phyloP scores from a whole-genome alignment of 352 stramenopile genomes.

The Hyaloperonospora arabidopsidis region DNA sequence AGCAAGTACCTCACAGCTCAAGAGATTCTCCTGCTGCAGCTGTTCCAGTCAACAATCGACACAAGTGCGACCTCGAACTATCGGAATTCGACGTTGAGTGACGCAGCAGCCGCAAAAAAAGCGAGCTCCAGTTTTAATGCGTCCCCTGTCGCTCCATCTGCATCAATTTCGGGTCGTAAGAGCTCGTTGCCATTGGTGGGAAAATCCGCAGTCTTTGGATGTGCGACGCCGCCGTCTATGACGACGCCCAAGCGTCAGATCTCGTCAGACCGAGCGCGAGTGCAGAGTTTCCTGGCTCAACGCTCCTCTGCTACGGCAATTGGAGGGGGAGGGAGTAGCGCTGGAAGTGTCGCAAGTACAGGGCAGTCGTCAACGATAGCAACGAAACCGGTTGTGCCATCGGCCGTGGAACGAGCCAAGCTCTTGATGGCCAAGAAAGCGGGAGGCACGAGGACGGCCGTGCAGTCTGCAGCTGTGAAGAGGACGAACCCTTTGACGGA shows the following conservation, averaged over 20 bases:
- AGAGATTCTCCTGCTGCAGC: constrained; percentile 64
- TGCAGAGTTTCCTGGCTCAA: constrained; percentile 61
- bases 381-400: constrained; percentile 32
- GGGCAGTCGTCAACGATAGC: constrained; percentile 1
- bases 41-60: constrained; percentile 41
- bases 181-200: constrained; percentile 11
- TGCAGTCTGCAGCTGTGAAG: constrained; percentile 39
- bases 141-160: constrained; percentile 9
- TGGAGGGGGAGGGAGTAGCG: constrained; percentile 4
- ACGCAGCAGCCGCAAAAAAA: constrained; percentile 7
- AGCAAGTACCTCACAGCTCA: constrained; percentile 73
- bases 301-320: constrained; percentile 17
- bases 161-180: constrained; percentile 13
- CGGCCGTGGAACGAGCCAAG: constrained; percentile 65
- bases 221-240: constrained; percentile 12
- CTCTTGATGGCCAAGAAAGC: constrained; percentile 73
- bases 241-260: constrained; percentile 47
- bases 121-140: constrained; percentile 3
- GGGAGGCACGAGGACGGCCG: constrained; percentile 11
- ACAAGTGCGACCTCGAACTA: constrained; percentile 1
- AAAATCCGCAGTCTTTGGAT: constrained; percentile 11
- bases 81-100: constrained; percentile 10
- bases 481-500: constrained; percentile 69
- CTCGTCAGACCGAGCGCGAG: constrained; percentile 44
- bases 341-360: background rate